Evolutionary conservation across 805 yeast genomes (phyloP), one percentile per base, ranked within the genome.

Genomic region (Saccharomycopsis malanga): DNA sequence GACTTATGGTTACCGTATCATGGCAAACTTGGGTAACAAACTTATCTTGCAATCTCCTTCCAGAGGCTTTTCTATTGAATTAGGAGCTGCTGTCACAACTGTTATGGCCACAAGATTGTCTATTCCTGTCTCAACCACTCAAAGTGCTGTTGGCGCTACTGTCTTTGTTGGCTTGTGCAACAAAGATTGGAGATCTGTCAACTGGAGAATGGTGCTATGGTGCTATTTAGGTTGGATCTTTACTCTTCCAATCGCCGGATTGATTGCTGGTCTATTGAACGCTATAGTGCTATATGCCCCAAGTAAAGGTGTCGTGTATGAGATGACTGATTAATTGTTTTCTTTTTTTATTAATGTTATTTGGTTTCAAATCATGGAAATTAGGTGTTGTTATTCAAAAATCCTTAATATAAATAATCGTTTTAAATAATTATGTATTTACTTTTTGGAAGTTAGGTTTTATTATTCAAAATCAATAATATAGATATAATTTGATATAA

Each of bases 191-290:
- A 73, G 65, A 55, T 73, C 84, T 4, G 81, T 81, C 50, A 83
- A 83, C 69, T 83, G 88, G 88, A 73, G 83, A 67, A 77, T 81
- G 77, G 86, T 83, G 23, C 60, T 67, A 12, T 83, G 83, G 83
- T 76, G 83, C 56, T 82, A 80, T 63, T 56, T 68, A 43, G 87
- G 88, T 37, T 83, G 91, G 89, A 50, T 83, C 37, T 57, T 83
- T 42, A 83, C 91, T 17, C 67, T 83, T 56, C 89, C 91, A 34
- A 65, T 76, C 57, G 87, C 89, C 12, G 89, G 88, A 50, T 56
- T 83, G 29, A 70, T 83, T 55, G 79, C 87, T 39, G 91, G 91
- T 57, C 53, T 80, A 18, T 51, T 82, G 34, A 77, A 74, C 54
- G 87, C 74, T 36, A 77, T 82, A 44, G 74, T 81, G 41, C 57